Conservation (phyloP, 495 filamentous ascomycete genomes). For the Penicillium cataractarum region DNA sequence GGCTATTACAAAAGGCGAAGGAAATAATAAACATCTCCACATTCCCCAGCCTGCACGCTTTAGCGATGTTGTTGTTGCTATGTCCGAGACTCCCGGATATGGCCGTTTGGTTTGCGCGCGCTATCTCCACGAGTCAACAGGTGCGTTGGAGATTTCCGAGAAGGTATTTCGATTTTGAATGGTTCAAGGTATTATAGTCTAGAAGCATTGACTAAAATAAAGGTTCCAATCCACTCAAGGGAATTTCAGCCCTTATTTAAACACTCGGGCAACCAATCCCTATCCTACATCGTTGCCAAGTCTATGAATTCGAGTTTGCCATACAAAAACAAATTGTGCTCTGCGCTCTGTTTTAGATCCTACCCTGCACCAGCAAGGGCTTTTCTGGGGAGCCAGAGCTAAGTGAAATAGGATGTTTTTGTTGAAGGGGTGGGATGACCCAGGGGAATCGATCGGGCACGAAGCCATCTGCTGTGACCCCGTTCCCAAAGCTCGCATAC, state of each 20-base stretch:
- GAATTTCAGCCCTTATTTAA: neutral
- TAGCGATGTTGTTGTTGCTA: neutral
- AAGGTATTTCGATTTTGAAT: neutral
- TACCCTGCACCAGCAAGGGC: neutral
- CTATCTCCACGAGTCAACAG: neutral
- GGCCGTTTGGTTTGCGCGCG: slow-evolving; percentile 2
- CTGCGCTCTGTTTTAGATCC: neutral
- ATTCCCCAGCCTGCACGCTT: neutral
- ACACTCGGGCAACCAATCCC: neutral
- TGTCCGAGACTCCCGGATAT: neutral
- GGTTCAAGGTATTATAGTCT: neutral
- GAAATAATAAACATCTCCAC: neutral
- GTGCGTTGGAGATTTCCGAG: neutral
- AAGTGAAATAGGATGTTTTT: too few relatives aligned
- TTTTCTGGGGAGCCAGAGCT: too few relatives aligned
- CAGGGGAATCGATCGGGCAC: neutral
- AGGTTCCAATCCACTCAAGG: neutral
- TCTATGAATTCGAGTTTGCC: neutral
- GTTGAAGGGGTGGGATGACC: neutral
- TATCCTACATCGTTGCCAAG: neutral
- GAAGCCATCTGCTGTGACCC: neutral
- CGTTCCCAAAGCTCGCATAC: slow-evolving; percentile 2
- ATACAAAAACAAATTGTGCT: neutral
- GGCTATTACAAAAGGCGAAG: neutral
- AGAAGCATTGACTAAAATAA: neutral